Base-by-base conservation (phyloP, 495 filamentous ascomycete genomes). In the Talaromyces ruber region DNA sequence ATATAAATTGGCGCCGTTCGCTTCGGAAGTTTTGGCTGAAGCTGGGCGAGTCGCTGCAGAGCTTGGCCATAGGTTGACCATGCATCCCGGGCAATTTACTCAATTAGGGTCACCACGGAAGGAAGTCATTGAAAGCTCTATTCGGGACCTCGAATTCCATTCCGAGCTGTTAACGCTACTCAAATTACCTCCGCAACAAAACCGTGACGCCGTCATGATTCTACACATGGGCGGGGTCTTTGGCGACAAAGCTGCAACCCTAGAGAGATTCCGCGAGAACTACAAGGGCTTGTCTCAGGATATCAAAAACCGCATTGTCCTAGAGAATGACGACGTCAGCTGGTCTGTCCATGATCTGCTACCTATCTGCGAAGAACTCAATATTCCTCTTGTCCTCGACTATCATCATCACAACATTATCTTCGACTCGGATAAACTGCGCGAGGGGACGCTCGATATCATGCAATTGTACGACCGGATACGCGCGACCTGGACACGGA, bases 391-490 rank as follows among this genome's bases (percentile, higher is more conserved):
- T 4, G 93, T 96, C 5, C 85, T 97, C 16, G 94, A 97, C 72
- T 98, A 84, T 65, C 93, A 97, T 65, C 94, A 98, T 65, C 90
- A 97, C 79, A 97, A 97, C 71, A 96, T 98, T 66, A 77, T 94
- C 26, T 95, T 96, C 66, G 88, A 94, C 68, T 63, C 77, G 3
- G 76, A 74, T 8, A 66, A 89, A 62, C 76, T 95, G 25, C 88
- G 93, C 0, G 93, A 94, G 72, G 93, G 94, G 1, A 97, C 91
- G 0, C 77, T 86, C 34, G 94, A 96, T 68, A 90, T 98, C 68
- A 78, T 85, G 26, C 70, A 74, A 3, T 81, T 94, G 24, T 86
- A 82, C 57, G 84, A 86, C 1, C 82, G 87, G 12, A 98, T 98
- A 61, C 74, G 83, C 18, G 86, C 86, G 1, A 97, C 92, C 0